phyloP scores from a whole-genome alignment of 163 green algal genomes.

The Prototheca wickerhamii region DNA sequence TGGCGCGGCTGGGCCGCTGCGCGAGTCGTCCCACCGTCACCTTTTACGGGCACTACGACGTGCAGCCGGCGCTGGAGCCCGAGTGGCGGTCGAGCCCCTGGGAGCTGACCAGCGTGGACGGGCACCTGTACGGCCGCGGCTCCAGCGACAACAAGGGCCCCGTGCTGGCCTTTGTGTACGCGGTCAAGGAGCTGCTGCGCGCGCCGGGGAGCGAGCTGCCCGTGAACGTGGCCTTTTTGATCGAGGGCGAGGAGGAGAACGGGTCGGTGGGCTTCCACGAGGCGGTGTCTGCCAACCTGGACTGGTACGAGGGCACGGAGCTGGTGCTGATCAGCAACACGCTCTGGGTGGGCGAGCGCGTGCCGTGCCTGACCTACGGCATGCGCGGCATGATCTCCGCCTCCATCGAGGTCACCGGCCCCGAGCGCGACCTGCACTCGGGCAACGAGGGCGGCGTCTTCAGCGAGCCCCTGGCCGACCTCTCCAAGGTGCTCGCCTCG shows the following conservation, averaged over 20 bases:
- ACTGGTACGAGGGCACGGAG: slow-evolving; percentile 71
- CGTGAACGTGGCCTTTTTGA: slow-evolving; percentile 82
- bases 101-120: slow-evolving; percentile 66
- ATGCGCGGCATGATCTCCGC: slow-evolving; percentile 83
- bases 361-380: slow-evolving; percentile 90
- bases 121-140: slow-evolving; percentile 78
- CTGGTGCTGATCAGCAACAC: slow-evolving; percentile 88
- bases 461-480: slow-evolving; percentile 82
- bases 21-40: slow-evolving; percentile 58
- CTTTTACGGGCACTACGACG: slow-evolving; percentile 77
- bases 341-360: slow-evolving; percentile 82
- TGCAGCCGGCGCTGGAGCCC: slow-evolving; percentile 70
- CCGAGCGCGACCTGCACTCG: slow-evolving; percentile 77
- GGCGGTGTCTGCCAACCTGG: slow-evolving; percentile 53
- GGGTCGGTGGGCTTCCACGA: slow-evolving; percentile 65
- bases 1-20: slow-evolving; percentile 69
- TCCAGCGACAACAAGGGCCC: slow-evolving; percentile 79
- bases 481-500: slow-evolving; percentile 70
- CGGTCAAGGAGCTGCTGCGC: slow-evolving; percentile 75
- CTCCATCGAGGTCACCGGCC: slow-evolving; percentile 55
- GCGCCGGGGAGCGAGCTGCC: slow-evolving; percentile 42
- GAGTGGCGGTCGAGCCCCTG: slow-evolving; percentile 83
- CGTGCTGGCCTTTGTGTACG: slow-evolving; percentile 83
- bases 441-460: slow-evolving; percentile 93
- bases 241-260: slow-evolving; percentile 92